Evolutionary conservation across 164 flowering plant species (phyloP), one percentile per base, ranked within the genome.

Genomic region (Magnolia changhungtana): DNA sequence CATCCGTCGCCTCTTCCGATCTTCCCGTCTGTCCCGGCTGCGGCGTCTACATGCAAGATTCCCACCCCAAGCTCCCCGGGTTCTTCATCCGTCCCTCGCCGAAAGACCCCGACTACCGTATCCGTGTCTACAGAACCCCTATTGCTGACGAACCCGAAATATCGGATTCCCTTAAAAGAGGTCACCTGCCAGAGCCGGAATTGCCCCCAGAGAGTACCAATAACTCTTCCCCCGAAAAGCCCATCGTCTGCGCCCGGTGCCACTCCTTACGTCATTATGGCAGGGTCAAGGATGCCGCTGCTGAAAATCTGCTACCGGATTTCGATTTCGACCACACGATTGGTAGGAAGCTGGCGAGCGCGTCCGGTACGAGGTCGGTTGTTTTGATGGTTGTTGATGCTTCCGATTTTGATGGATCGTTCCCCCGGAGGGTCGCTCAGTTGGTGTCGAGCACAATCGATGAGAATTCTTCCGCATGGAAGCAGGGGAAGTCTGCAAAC

Each of bases 301-400:
- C 85, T 21, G 99, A 96, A 83, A 94, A 94, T 76, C 80, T 96
- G 81, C 84, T 96, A 69, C 99, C 99, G 1, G 98, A 92, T 71
- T 96, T 96, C 76, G 99, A 96, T 84, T 94, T 96, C 55, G 91
- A 94, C 83, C 91, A 94, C 78, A 94, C 98, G 0, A 88, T 96
- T 8, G 97, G 99, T 64, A 83, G 87, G 85, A 91, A 83, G 78
- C 63, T 96, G 80, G 85, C 74, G 6, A 81, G 88, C 2, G 27
- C 84, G 0, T 63, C 79, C 1, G 97, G 97, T 61, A 78, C 89
- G 5, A 84, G 97, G 31, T 83, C 92, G 1, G 90, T 94, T 70
- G 94, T 96, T 50, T 69, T 96, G 72, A 84, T 92, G 91, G 94
- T 94, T 18, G 98, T 94, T 27, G 99, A 96, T 80, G 97, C 93